Evolutionary conservation across 2,329 filamentous ascomycete genomes (phyloP).

Genomic region (Teratosphaeriaceae sp.): DNA sequence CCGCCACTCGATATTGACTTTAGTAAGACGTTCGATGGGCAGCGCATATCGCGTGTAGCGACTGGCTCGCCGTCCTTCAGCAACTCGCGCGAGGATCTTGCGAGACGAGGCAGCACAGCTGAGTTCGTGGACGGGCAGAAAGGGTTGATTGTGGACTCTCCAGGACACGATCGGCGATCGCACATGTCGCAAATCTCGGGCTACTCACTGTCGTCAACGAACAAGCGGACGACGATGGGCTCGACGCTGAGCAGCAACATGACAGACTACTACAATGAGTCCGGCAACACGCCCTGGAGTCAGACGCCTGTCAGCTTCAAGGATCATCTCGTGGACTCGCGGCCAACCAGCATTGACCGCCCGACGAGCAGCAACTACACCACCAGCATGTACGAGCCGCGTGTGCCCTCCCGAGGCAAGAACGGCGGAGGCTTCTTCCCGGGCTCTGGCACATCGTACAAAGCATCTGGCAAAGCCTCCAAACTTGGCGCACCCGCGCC

Average conservation of each 20-base stretch:
- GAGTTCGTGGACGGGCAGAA: slow-evolving; percentile 18
- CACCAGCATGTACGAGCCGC: slow-evolving; percentile 36
- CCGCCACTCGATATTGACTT: slow-evolving; percentile 58
- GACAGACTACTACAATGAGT: slow-evolving; percentile 27
- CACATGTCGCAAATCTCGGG: slow-evolving; percentile 21
- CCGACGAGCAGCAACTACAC: slow-evolving; percentile 41
- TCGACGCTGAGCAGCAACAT: slow-evolving; percentile 24
- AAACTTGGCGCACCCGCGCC: slow-evolving; percentile 19
- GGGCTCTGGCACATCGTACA: slow-evolving; percentile 24
- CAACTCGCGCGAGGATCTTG: slow-evolving; percentile 44
- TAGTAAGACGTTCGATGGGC: slow-evolving; percentile 46
- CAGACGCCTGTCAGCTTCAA: slow-evolving; percentile 20
- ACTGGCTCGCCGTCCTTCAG: slow-evolving; percentile 65
- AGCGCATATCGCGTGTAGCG: slow-evolving; percentile 59
- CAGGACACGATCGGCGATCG: slow-evolving; percentile 10
- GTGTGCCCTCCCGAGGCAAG: slow-evolving; percentile 34
- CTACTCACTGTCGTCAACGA: slow-evolving; percentile 19
- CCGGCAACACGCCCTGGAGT: slow-evolving; percentile 26
- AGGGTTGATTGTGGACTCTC: slow-evolving; percentile 24
- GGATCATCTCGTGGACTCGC: slow-evolving; percentile 8
- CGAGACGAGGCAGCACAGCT: slow-evolving; percentile 20
- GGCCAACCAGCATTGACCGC: slow-evolving; percentile 14
- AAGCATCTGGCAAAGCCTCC: slow-evolving; percentile 16
- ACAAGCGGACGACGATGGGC: slow-evolving; percentile 15
- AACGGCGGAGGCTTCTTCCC: slow-evolving; percentile 50